These are phyloP conservation scores for Bruguiera hainesii DNA, from an alignment of 441 rosid genomes.

Conservation along the genomic window DNA sequence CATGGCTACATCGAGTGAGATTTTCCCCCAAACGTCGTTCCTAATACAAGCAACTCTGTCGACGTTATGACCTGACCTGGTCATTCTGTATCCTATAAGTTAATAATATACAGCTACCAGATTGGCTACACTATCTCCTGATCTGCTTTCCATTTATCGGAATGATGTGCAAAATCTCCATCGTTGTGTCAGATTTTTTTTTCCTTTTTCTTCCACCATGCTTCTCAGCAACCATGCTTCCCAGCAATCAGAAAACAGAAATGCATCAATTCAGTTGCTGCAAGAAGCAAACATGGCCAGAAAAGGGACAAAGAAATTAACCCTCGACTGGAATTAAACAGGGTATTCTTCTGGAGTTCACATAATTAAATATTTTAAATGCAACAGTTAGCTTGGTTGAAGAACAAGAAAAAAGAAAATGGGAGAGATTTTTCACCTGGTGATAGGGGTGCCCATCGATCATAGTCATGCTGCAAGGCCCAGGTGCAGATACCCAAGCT, in stretches of 20 bases:
- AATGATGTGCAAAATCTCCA: not conserved
- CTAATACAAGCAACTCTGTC: slow-evolving; percentile 1
- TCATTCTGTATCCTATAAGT: slow-evolving; percentile 8
- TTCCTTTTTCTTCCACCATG: slow-evolving; percentile 5
- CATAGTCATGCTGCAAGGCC: slow-evolving; percentile 35
- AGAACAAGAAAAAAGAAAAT: not conserved
- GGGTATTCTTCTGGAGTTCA: not conserved
- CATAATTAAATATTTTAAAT: not conserved
- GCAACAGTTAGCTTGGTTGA: too few relatives aligned
- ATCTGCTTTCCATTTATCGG: not conserved
- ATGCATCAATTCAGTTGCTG: slow-evolving; percentile 28
- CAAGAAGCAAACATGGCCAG: slow-evolving; percentile 5
- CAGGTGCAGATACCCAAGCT: slow-evolving; percentile 36
- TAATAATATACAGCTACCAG: slow-evolving; percentile 19
- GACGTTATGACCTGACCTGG: not conserved
- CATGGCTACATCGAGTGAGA: slow-evolving; percentile 20
- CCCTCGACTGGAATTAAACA: too few relatives aligned
- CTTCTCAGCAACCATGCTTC: slow-evolving; percentile 5
- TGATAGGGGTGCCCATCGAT: slow-evolving; percentile 36
- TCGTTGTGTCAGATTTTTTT: too few relatives aligned
- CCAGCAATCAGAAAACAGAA: slow-evolving; percentile 10
- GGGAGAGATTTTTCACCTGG: slow-evolving; percentile 32
- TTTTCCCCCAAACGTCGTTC: slow-evolving; percentile 11
- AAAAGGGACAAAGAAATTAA: not conserved
- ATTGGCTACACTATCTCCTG: not conserved